These are phyloP conservation scores for Ceratocystis eucalypticola DNA, from an alignment of 2,329 filamentous ascomycete genomes.

Conservation along the genomic window DNA sequence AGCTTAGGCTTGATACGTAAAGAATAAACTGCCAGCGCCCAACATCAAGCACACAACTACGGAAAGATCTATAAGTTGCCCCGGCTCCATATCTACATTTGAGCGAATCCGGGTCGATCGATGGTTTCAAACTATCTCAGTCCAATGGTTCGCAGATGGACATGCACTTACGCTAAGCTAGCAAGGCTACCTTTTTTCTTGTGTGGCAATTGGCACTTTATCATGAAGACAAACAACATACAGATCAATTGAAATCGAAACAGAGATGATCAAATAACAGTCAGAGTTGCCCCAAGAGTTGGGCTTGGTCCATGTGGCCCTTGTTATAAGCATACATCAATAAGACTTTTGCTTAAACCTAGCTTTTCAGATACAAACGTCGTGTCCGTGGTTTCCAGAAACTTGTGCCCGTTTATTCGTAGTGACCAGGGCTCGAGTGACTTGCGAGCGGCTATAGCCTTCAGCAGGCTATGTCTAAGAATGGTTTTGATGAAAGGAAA, in stretches of 20 bases:
- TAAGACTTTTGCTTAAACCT: slow-evolving; percentile 14
- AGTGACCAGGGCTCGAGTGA: too few relatives aligned
- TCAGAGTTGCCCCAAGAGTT: slow-evolving; percentile 20
- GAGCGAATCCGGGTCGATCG: not conserved
- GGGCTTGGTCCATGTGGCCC: slow-evolving; percentile 14
- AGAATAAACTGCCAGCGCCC: slow-evolving; percentile 51
- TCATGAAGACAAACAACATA: slow-evolving; percentile 8
- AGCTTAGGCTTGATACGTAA: slow-evolving; percentile 73
- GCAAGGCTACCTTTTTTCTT: not conserved
- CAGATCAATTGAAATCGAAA: slow-evolving; percentile 7
- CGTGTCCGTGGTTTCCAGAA: not conserved
- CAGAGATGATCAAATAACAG: slow-evolving; percentile 21
- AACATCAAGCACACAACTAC: not conserved
- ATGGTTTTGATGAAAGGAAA: too few relatives aligned
- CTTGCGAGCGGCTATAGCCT: too few relatives aligned
- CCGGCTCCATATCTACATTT: not conserved
- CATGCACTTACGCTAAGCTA: not conserved
- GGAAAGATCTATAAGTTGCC: not conserved
- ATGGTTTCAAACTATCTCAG: not conserved
- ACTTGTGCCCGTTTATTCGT: not conserved
- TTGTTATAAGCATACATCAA: slow-evolving; percentile 17
- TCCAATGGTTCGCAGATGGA: too few relatives aligned
- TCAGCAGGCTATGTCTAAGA: too few relatives aligned
- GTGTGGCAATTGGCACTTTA: slow-evolving; percentile 1
- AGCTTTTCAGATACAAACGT: not conserved